phyloP scores from a whole-genome alignment of 805 yeast genomes.

The Dipodascus albidus region DNA sequence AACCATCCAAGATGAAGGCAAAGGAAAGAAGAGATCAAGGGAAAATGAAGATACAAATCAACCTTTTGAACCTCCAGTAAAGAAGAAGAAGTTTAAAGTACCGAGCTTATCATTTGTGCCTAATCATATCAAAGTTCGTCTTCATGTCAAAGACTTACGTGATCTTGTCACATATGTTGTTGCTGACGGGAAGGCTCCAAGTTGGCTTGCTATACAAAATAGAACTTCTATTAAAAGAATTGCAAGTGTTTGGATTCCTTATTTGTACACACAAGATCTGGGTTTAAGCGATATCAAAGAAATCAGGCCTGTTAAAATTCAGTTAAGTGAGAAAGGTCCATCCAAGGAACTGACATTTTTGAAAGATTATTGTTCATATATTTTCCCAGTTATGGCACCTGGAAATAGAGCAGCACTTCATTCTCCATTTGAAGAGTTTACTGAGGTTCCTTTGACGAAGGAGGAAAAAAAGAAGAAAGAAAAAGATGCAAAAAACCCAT shows the following conservation, averaged over 20 bases:
- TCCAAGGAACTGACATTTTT: constrained; percentile 25
- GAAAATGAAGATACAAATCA: not conserved
- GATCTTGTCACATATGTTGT: constrained; percentile 35
- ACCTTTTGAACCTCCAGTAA: constrained; percentile 5
- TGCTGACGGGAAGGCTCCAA: constrained; percentile 33
- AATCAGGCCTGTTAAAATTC: constrained; percentile 11
- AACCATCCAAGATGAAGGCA: too few relatives aligned
- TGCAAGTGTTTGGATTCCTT: constrained; percentile 53
- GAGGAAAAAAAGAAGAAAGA: constrained; percentile 33
- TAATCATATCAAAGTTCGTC: constrained; percentile 10
- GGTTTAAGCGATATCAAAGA: constrained; percentile 18
- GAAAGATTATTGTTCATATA: constrained; percentile 28
- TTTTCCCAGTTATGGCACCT: constrained; percentile 48
- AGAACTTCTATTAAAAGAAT: constrained; percentile 39
- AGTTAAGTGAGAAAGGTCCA: constrained; percentile 4
- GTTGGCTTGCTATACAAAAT: constrained; percentile 40
- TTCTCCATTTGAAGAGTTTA: constrained; percentile 44
- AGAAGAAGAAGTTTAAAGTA: constrained; percentile 10
- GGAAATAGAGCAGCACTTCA: constrained; percentile 49
- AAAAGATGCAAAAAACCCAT: constrained; percentile 17
- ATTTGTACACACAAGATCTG: constrained; percentile 41
- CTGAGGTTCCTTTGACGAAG: constrained; percentile 45
- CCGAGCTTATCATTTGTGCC: constrained; percentile 6
- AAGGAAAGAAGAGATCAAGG: not conserved
- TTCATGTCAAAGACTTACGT: constrained; percentile 33